A percentile compares a stretch with the other conserved stretches of the same genome.
phyloP scores from a whole-genome alignment of 2,329 filamentous ascomycete species.

The Aspergillus japonicus region DNA sequence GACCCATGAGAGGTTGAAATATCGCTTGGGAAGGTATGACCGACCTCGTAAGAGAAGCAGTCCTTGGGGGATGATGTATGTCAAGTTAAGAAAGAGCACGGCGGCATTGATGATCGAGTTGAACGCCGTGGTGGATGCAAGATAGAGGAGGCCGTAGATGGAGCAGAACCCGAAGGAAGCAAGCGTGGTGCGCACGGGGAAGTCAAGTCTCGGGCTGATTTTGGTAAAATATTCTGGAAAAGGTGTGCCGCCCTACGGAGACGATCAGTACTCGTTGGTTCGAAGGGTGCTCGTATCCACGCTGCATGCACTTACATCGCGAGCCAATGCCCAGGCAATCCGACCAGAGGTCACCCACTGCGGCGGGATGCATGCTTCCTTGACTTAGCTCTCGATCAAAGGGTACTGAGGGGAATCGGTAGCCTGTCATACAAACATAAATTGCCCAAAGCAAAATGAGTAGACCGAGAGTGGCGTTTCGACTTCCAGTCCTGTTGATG shows the following conservation, averaged over 20 bases:
- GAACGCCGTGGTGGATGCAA: constrained; percentile 36
- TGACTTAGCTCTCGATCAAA: neutral
- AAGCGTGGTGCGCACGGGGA: constrained; percentile 24
- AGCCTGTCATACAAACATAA: neutral
- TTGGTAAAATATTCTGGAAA: constrained; percentile 17
- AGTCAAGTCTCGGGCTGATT: constrained; percentile 2
- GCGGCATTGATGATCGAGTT: constrained; percentile 41
- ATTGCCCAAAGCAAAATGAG: neutral
- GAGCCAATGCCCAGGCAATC: constrained; percentile 17
- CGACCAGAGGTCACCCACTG: constrained; percentile 18
- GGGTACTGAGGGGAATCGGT: neutral
- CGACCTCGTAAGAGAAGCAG: constrained; percentile 41
- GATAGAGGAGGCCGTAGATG: constrained; percentile 35
- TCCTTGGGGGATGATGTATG: constrained; percentile 46
- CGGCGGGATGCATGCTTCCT: constrained; percentile 8
- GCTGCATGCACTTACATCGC: constrained; percentile 5
- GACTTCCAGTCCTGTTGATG: neutral
- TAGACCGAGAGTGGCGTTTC: neutral
- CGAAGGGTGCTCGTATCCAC: neutral
- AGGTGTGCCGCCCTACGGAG: constrained; percentile 8
- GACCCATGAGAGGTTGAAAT: constrained; percentile 15
- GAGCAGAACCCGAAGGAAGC: constrained; percentile 32
- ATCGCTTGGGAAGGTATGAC: constrained; percentile 18
- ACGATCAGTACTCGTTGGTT: neutral
- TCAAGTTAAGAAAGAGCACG: constrained; percentile 35